Percentiles rank a stretch among this genome's conserved stretches.
phyloP scores from a whole-genome alignment of 2,329 filamentous ascomycete genomes.

The Cladosporium oxysporum region DNA sequence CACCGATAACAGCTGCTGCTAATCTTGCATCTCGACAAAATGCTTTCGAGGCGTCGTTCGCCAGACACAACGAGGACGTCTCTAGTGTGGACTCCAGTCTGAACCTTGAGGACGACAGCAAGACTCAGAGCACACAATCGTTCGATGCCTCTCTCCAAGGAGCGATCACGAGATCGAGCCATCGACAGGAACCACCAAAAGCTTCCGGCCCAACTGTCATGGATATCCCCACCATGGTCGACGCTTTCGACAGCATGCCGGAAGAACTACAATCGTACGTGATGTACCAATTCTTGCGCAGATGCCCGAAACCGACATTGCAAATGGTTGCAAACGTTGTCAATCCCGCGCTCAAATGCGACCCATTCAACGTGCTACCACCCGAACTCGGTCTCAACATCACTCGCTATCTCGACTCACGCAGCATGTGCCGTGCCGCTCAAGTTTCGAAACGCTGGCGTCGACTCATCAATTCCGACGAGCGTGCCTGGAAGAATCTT shows the following conservation, averaged over 20 bases:
- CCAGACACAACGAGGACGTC: slow-evolving; percentile 35
- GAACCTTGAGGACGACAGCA: slow-evolving; percentile 36
- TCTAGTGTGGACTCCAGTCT: slow-evolving; percentile 37
- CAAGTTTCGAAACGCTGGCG: slow-evolving; percentile 96
- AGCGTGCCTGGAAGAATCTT: slow-evolving; percentile 92
- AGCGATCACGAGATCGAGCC: neutral
- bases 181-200: slow-evolving; percentile 19
- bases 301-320: slow-evolving; percentile 84
- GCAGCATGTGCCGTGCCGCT: slow-evolving; percentile 83
- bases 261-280: slow-evolving; percentile 91
- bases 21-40: slow-evolving; percentile 45
- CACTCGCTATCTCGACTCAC: slow-evolving; percentile 79
- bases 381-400: slow-evolving; percentile 86
- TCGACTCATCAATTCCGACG: slow-evolving; percentile 84
- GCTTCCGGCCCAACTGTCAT: slow-evolving; percentile 51
- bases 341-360: slow-evolving; percentile 91
- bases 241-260: slow-evolving; percentile 88
- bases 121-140: slow-evolving; percentile 27
- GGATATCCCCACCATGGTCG: slow-evolving; percentile 82
- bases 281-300: slow-evolving; percentile 91
- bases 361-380: slow-evolving; percentile 83
- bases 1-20: slow-evolving; percentile 82
- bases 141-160: slow-evolving; percentile 1
- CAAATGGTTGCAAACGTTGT: slow-evolving; percentile 88
- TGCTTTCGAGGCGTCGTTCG: slow-evolving; percentile 37